Conservation (phyloP, 257 asterid genomes). For the Echium plantagineum region DNA sequence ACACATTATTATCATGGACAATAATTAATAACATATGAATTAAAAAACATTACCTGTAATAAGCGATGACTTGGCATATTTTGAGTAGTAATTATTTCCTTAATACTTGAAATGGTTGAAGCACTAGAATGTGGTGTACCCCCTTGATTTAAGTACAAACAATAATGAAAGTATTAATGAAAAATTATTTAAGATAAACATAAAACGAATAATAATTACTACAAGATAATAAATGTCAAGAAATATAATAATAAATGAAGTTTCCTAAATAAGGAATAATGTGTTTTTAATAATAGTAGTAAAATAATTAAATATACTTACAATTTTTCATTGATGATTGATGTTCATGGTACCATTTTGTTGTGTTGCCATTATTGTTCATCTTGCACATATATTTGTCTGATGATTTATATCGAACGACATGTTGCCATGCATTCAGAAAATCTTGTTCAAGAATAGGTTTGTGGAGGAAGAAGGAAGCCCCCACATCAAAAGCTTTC, state of each 20-base stretch:
- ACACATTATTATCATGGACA: not conserved
- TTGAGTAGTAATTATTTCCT: not conserved
- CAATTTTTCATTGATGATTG: not conserved
- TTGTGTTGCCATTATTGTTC: too few relatives aligned
- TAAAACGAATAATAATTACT: too few relatives aligned
- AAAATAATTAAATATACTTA: not conserved
- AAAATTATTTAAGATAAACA: too few relatives aligned
- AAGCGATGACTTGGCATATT: not conserved
- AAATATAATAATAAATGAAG: not conserved
- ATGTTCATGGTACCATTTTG: too few relatives aligned
- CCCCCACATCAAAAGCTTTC: not conserved
- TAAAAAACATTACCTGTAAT: not conserved
- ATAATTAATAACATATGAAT: not conserved
- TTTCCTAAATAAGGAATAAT: too few relatives aligned
- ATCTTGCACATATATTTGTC: too few relatives aligned
- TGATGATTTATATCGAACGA: too few relatives aligned
- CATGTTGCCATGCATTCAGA: not conserved
- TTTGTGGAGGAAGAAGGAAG: not conserved
- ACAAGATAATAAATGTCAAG: too few relatives aligned
- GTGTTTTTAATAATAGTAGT: not conserved
- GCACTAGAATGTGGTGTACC: not conserved
- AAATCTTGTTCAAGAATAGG: not conserved
- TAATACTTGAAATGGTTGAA: not conserved
- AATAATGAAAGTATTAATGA: too few relatives aligned
- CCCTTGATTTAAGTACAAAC: not conserved